phyloP scores from a whole-genome alignment of 495 filamentous ascomycete species.

The Venustampulla echinocandica region DNA sequence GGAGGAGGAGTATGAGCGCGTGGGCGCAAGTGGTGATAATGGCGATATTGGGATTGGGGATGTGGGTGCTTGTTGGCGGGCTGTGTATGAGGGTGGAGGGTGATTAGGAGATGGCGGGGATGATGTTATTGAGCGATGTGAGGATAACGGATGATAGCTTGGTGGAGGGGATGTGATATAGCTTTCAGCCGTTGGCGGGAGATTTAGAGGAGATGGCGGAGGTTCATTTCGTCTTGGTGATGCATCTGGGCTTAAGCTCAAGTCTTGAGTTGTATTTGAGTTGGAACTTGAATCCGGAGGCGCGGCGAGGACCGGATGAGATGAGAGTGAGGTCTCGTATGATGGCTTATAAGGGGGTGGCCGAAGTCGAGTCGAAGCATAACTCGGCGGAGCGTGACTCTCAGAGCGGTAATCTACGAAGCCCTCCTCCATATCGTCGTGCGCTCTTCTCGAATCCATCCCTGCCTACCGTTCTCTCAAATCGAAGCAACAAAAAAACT shows the following conservation, averaged over 20 bases:
- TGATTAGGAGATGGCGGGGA: conserved; percentile 25
- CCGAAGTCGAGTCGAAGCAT: not conserved
- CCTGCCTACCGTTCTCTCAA: too few species aligned
- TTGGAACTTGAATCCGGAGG: not conserved
- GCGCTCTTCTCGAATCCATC: too few species aligned
- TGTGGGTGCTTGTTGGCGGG: conserved; percentile 4
- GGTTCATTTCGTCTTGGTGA: too few species aligned
- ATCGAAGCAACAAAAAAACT: too few species aligned
- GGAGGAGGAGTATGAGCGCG: not conserved
- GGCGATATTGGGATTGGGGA: conserved; percentile 7
- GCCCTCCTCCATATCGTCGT: too few species aligned
- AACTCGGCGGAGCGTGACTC: conserved; percentile 27
- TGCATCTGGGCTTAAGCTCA: not conserved
- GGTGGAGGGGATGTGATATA: not conserved
- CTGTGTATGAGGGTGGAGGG: conserved; percentile 17
- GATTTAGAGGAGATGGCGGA: too few species aligned
- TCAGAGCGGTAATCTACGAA: too few species aligned
- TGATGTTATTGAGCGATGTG: conserved; percentile 15
- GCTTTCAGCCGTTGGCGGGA: too few species aligned
- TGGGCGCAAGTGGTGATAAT: conserved; percentile 18
- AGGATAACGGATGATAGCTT: conserved; percentile 14
- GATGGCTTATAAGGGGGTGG: not conserved
- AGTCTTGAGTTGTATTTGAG: not conserved
- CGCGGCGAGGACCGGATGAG: not conserved
- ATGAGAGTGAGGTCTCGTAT: not conserved